Evolutionary conservation across 768 basidiomycete genomes (phyloP).

Genomic region (Pholiota microspora): DNA sequence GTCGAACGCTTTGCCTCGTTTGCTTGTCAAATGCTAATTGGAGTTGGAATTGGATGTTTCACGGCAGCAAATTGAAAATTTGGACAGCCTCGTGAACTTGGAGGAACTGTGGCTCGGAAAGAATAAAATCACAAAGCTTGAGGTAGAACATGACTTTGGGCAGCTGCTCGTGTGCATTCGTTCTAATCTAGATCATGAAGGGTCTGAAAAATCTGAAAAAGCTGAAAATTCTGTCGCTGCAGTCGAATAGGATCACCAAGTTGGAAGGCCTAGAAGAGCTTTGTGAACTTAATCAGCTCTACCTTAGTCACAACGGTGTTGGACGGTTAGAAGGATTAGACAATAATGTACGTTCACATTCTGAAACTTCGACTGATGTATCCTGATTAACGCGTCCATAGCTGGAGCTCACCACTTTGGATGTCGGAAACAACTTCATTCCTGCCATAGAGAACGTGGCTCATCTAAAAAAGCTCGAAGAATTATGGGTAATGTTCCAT

Average conservation of each 20-base stretch:
- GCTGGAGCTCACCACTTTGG: constrained; percentile 78
- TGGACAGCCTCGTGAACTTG: constrained; percentile 76
- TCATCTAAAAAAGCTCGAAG: constrained; percentile 76
- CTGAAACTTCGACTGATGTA: not conserved
- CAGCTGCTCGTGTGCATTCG: no score
- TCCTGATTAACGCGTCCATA: constrained; percentile 18
- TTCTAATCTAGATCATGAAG: constrained; percentile 34
- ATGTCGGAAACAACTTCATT: constrained; percentile 86
- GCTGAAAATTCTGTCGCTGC: constrained; percentile 84
- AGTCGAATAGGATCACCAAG: constrained; percentile 90
- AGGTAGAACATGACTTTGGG: no score
- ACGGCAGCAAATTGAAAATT: constrained; percentile 77
- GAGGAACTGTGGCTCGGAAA: constrained; percentile 98
- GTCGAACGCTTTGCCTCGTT: constrained; percentile 23
- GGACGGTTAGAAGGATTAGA: constrained; percentile 81
- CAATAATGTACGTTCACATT: constrained; percentile 60
- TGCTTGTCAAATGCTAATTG: not conserved
- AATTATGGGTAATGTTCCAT: constrained; percentile 77
- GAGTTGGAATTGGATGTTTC: constrained; percentile 5
- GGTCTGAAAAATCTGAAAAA: constrained; percentile 67
- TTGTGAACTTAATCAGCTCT: constrained; percentile 79
- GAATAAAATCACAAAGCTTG: constrained; percentile 90
- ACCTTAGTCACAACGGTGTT: constrained; percentile 93
- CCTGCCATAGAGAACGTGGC: constrained; percentile 76
- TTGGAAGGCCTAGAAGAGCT: constrained; percentile 79